Percentiles rank a stretch among this genome's conserved stretches.
These are phyloP conservation scores for Globisporangium spiculum DNA, from an alignment of 352 stramenopile species.

Conservation along the genomic window DNA sequence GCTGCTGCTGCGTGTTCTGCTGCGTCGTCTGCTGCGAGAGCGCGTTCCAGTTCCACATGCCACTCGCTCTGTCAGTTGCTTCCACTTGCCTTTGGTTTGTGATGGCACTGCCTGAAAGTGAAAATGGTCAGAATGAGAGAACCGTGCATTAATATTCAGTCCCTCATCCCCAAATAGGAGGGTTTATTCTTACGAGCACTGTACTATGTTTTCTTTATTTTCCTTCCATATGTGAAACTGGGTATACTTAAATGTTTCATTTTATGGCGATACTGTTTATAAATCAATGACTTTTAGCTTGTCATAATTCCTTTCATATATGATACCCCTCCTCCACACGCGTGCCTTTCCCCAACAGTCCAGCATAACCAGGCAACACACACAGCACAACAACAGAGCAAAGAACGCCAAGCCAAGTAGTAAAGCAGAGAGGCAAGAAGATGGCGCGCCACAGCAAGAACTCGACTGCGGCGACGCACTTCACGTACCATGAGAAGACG, in stretches of 20 bases:
- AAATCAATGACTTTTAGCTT: neutral
- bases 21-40: constrained; percentile 18
- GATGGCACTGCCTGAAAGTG: neutral
- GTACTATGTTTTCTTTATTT: neutral
- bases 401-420: neutral
- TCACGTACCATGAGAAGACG: constrained; percentile 81
- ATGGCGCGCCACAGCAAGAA: constrained; percentile 89
- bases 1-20: constrained; percentile 15
- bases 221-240: neutral
- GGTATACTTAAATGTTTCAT: neutral
- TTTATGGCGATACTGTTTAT: neutral
- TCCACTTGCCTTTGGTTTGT: neutral
- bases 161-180: neutral
- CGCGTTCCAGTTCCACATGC: constrained; percentile 26
- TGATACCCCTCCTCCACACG: neutral
- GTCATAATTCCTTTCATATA: neutral
- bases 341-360: neutral
- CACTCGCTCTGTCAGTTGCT: neutral
- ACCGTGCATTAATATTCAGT: neutral
- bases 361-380: constrained; percentile 2
- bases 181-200: neutral
- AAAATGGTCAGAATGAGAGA: neutral
- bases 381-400: neutral
- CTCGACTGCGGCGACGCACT: constrained; percentile 80
- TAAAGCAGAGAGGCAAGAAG: neutral